Percentiles rank a stretch among this genome's conserved stretches.
These are phyloP conservation scores for Furcasterigmium furcatum DNA, from an alignment of 2,329 filamentous ascomycete genomes.

Conservation along the genomic window DNA sequence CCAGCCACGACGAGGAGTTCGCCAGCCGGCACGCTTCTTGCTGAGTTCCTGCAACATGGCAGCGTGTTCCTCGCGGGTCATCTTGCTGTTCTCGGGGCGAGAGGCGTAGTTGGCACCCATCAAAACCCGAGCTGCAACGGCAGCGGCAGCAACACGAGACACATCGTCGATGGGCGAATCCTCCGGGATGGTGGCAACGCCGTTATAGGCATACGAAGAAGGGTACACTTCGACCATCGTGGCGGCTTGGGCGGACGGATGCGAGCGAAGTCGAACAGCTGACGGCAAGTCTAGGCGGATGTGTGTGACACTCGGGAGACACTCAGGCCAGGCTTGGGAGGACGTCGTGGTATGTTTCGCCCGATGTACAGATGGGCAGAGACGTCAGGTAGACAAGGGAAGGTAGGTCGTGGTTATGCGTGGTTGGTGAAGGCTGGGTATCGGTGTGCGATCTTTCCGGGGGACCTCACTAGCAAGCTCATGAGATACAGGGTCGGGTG, in stretches of 20 bases:
- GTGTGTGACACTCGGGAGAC: too few relatives aligned
- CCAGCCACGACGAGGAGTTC: constrained; percentile 40
- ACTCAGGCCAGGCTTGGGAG: too few relatives aligned
- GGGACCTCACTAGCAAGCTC: constrained; percentile 38
- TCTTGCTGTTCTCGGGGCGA: constrained; percentile 16
- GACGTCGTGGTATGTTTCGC: background rate
- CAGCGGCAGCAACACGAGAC: constrained; percentile 10
- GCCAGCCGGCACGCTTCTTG: constrained; percentile 29
- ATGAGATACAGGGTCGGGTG: constrained; percentile 19
- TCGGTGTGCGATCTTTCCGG: constrained; percentile 3
- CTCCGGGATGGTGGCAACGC: constrained; percentile 8
- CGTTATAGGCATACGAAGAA: constrained; percentile 13
- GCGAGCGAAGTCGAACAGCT: background rate
- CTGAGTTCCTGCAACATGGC: constrained; percentile 33
- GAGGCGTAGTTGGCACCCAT: constrained; percentile 13
- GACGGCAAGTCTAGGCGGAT: background rate
- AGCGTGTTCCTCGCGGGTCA: constrained; percentile 38
- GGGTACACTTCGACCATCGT: constrained; percentile 29
- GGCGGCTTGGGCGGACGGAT: constrained; percentile 3
- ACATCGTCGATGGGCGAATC: constrained; percentile 11
- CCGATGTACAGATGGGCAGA: constrained; percentile 6
- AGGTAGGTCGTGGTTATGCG: background rate
- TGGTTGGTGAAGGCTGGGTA: background rate
- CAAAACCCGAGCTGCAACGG: constrained; percentile 11
- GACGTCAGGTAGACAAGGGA: constrained; percentile 20